Base-by-base conservation (phyloP, 164 flowering plant genomes). In the Cinnamomum chago region DNA sequence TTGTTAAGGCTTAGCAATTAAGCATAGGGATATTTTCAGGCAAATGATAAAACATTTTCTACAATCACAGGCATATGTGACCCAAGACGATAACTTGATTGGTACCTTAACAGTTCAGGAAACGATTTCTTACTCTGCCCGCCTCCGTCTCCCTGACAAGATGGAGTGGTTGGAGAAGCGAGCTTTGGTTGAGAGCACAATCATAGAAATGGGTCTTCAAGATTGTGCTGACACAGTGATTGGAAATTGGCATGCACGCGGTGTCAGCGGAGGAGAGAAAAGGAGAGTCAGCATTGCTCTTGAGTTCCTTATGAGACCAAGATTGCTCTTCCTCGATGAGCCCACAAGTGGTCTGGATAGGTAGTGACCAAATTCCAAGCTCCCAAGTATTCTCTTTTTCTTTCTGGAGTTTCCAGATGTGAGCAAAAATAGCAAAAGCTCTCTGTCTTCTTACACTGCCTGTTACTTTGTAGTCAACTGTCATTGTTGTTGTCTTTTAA, bases 281-380 rank as follows among this genome's bases (percentile, higher is more conserved):
- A 81, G 98, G 73, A 78, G 98, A 72, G 97, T 95, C 58, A 95
- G 98, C 82, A 95, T 95, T 62, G 96, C 97, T 20, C 79, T 95
- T 7, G 97, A 92, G 75, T 92, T 95, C 77, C 85, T 95, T 40
- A 95, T 87, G 94, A 82, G 98, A 67, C 98, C 98, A 2, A 78
- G 97, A 72, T 74, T 95, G 75, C 97, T 95, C 76, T 92, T 95
- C 77, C 95, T 95, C 5, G 98, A 95, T 72, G 98, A 95, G 80
- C 98, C 98, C 6, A 95, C 98, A 5, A 92, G 97, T 33, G 97
- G 98, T 2, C 97, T 95, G 7, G 98, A 95, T 72, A 92, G 98
- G 98, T 93, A 70, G 24, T 55, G 12, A n/a, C 58, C 17, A 20
- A 64, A 68, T 68, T 50, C 24, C 47, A 14, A 15, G n/a, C 60